Conservation (phyloP, 164 flowering plant species). For the Euptelea pleiosperma region DNA sequence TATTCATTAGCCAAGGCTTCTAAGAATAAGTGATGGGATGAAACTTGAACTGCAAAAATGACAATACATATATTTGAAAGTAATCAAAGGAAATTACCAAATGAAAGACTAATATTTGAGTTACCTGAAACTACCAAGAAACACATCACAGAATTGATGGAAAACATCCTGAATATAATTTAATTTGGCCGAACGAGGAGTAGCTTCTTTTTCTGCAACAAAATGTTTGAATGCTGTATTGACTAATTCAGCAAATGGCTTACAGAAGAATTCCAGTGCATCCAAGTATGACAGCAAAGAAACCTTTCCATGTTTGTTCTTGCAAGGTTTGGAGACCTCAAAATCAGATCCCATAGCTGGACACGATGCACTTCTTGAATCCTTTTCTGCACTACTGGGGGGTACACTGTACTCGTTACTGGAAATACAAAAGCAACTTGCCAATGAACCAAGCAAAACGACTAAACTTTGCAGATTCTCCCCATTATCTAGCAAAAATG, state of each 20-base stretch:
- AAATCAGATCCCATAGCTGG: slow-evolving; percentile 7
- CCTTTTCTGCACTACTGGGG: neutral
- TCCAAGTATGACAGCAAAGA: slow-evolving; percentile 36
- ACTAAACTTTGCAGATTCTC: slow-evolving; percentile 31
- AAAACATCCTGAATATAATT: slow-evolving; percentile 43
- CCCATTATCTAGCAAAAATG: slow-evolving; percentile 24
- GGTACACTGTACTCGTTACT: slow-evolving; percentile 12
- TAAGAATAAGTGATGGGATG: neutral
- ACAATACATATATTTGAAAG: neutral
- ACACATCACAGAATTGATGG: slow-evolving; percentile 38
- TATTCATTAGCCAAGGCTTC: neutral
- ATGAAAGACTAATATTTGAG: neutral
- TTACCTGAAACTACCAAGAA: slow-evolving; percentile 41
- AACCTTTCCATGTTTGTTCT: slow-evolving; percentile 21
- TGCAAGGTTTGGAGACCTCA: slow-evolving; percentile 17
- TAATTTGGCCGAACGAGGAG: slow-evolving; percentile 22
- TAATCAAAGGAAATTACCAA: neutral
- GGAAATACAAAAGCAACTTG: slow-evolving; percentile 24
- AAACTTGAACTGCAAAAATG: neutral
- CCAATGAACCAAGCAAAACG: slow-evolving; percentile 24
- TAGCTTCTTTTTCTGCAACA: slow-evolving; percentile 29
- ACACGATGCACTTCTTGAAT: slow-evolving; percentile 8
- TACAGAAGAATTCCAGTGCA: slow-evolving; percentile 65
- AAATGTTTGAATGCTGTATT: slow-evolving; percentile 38
- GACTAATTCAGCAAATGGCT: slow-evolving; percentile 60